Evolutionary conservation across 805 yeast species (phyloP).

Genomic region (Metschnikowia proteae): DNA sequence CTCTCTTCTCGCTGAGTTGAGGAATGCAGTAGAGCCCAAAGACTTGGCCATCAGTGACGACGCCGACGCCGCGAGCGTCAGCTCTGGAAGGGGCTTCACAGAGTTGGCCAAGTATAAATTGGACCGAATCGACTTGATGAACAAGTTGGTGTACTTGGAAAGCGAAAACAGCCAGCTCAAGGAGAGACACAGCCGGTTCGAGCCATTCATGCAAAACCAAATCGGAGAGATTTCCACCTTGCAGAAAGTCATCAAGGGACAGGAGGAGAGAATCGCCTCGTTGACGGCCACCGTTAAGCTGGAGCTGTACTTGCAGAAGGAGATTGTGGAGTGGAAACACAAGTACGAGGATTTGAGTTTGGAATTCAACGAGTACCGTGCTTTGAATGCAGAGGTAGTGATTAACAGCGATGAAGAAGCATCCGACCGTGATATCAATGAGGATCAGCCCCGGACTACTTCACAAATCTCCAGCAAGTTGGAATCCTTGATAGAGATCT

Average conservation of each 20-base stretch:
- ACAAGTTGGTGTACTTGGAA: conserved; percentile 42
- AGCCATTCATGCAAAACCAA: conserved; percentile 51
- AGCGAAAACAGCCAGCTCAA: conserved; percentile 43
- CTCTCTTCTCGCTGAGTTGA: conserved; percentile 30
- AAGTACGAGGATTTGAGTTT: conserved; percentile 42
- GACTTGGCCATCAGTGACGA: conserved; percentile 6
- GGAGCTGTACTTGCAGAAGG: conserved; percentile 43
- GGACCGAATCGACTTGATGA: conserved; percentile 41
- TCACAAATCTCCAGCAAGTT: conserved; percentile 33
- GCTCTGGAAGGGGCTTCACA: conserved; percentile 19
- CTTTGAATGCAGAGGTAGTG: conserved; percentile 31
- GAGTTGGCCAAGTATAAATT: conserved; percentile 40
- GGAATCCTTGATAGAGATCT: conserved; percentile 32
- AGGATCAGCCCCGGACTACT: conserved; percentile 21
- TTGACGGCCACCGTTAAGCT: conserved; percentile 41
- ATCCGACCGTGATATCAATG: conserved; percentile 14
- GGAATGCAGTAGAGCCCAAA: conserved; percentile 11
- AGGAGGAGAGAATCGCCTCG: conserved; percentile 42
- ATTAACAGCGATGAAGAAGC: conserved; percentile 28
- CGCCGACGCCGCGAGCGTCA: conserved; percentile 2
- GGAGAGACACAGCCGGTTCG: conserved; percentile 42
- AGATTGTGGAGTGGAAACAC: conserved; percentile 45
- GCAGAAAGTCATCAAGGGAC: conserved; percentile 52
- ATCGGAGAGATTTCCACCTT: conserved; percentile 49
- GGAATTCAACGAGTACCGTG: conserved; percentile 42